Conservation (phyloP, 1,139 yeast genomes). For the Lodderomyces orthopsilosis region DNA sequence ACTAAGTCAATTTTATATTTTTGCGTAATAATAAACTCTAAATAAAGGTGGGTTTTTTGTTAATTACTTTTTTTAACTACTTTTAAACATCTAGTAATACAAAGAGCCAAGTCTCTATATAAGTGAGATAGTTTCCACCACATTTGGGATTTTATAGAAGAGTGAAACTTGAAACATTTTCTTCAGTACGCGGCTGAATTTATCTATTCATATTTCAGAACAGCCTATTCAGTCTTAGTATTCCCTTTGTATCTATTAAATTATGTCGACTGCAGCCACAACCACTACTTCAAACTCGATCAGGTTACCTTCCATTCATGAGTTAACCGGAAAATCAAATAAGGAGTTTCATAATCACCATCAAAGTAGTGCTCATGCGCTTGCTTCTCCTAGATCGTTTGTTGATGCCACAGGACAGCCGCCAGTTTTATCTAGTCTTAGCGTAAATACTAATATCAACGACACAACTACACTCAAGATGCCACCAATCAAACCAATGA, state of each 20-base stretch:
- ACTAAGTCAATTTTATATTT: no score
- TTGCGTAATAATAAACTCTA: no score
- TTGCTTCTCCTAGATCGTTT: slow-evolving; percentile 10
- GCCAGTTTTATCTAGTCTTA: slow-evolving; percentile 10
- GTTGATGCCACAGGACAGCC: slow-evolving; percentile 1
- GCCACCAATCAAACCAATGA: slow-evolving; percentile 13
- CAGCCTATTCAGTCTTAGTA: background rate
- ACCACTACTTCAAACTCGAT: slow-evolving; percentile 13
- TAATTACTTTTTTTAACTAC: no score
- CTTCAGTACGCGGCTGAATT: background rate
- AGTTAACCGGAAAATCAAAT: slow-evolving; percentile 22
- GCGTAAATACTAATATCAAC: background rate
- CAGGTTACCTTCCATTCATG: slow-evolving; percentile 36
- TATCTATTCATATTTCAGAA: background rate
- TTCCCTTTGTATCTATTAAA: background rate
- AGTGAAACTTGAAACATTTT: no score
- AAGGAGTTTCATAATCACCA: background rate
- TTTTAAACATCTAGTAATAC: no score
- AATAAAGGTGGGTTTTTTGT: no score
- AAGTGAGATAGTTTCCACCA: background rate
- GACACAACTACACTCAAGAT: slow-evolving; percentile 11
- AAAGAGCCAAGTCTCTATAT: no score
- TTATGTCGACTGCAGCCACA: slow-evolving; percentile 1
- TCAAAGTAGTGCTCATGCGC: slow-evolving; percentile 1
- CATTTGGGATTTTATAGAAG: background rate